Evolutionary conservation across 306 rosid genomes (phyloP).

Genomic region (Albizia julibrissin): DNA sequence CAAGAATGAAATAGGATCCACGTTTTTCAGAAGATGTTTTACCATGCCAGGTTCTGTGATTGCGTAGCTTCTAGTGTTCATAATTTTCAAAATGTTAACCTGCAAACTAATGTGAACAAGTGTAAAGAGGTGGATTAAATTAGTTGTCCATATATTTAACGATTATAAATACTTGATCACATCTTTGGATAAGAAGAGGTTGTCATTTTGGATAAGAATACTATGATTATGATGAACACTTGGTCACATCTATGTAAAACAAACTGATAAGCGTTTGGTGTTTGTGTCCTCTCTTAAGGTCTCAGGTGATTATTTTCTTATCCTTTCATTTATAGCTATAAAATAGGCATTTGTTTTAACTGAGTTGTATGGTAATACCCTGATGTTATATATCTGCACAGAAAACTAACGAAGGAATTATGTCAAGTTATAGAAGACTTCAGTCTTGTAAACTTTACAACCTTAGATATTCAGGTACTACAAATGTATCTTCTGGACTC

Average conservation of each 20-base stretch:
- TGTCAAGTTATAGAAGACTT: slow-evolving; percentile 82
- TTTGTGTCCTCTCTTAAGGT: background rate
- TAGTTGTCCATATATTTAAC: background rate
- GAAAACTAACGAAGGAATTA: slow-evolving; percentile 94
- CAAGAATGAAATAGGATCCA: slow-evolving; percentile 15
- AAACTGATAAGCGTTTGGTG: background rate
- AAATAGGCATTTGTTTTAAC: background rate
- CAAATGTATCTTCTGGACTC: background rate
- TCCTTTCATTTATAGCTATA: slow-evolving; percentile 24
- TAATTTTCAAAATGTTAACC: slow-evolving; percentile 13
- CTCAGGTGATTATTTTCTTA: slow-evolving; percentile 6
- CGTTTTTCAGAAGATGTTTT: slow-evolving; percentile 9
- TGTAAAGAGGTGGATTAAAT: slow-evolving; percentile 18
- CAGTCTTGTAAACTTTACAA: slow-evolving; percentile 75
- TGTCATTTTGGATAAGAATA: background rate
- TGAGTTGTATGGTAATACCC: background rate
- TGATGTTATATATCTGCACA: slow-evolving; percentile 45
- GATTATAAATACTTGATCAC: background rate
- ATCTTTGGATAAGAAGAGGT: slow-evolving; percentile 24
- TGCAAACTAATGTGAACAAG: slow-evolving; percentile 5
- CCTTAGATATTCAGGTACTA: slow-evolving; percentile 91
- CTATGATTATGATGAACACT: background rate
- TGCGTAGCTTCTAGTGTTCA: background rate
- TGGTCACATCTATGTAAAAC: background rate
- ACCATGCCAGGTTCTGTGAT: slow-evolving; percentile 2